A percentile compares a stretch with the other conserved stretches of the same genome.
Conservation (phyloP, 768 basidiomycete genomes). For the Leccinum subgranulosum region DNA sequence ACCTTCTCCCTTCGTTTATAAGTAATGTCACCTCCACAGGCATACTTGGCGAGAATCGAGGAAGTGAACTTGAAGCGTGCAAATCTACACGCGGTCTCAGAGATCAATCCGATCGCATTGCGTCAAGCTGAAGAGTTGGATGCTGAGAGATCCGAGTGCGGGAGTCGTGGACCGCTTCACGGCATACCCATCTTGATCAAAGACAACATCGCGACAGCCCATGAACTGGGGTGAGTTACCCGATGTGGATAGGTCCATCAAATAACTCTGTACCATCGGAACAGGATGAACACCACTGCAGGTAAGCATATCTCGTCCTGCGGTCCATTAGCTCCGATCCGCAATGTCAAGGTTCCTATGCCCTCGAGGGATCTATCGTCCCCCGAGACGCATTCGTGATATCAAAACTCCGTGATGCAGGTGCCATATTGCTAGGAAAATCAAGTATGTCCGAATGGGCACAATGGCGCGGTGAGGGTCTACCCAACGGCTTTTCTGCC, state of each 20-base stretch:
- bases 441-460: constrained; percentile 44
- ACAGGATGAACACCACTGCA: constrained; percentile 50
- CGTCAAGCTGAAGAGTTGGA: constrained; percentile 50
- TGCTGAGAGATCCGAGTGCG: constrained; percentile 46
- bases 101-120: constrained; percentile 53
- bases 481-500: constrained; percentile 43
- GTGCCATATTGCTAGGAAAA: constrained; percentile 41
- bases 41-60: constrained; percentile 63
- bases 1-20: too few species aligned
- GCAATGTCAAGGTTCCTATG: constrained; percentile 30
- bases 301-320: constrained; percentile 33
- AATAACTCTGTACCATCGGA: not conserved
- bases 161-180: constrained; percentile 47
- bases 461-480: constrained; percentile 32
- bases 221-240: constrained; percentile 23
- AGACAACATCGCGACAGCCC: constrained; percentile 38
- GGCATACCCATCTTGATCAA: constrained; percentile 61
- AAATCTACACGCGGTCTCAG: constrained; percentile 54
- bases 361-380: constrained; percentile 38
- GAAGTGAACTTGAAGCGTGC: constrained; percentile 66
- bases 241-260: not conserved
- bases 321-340: not conserved
- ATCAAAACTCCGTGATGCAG: constrained; percentile 30
- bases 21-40: constrained; percentile 33
- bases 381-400: constrained; percentile 34